A percentile compares a stretch with the other conserved stretches of the same genome.
These are phyloP conservation scores for Tetrapisispora phaffii DNA, from an alignment of 805 yeast genomes.

Conservation along the genomic window DNA sequence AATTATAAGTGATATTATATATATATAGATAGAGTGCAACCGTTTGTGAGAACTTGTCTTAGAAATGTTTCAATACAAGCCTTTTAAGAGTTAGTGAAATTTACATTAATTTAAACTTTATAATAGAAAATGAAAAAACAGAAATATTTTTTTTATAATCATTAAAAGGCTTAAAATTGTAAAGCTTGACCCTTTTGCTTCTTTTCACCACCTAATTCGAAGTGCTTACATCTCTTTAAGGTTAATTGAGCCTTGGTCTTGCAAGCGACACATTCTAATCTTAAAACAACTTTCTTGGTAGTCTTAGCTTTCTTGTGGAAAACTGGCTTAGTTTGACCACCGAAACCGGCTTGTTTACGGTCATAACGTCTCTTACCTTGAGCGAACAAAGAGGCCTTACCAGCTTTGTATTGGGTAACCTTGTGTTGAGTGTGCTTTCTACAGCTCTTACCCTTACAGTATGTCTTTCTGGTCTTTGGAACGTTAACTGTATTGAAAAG, in stretches of 20 bases:
- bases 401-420: constrained; percentile 99
- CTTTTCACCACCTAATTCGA: constrained; percentile 99
- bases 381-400: constrained; percentile 98
- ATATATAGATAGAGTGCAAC: constrained; percentile 5
- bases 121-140: background rate
- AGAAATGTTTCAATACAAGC: background rate
- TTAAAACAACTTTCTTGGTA: constrained; percentile 98
- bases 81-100: background rate
- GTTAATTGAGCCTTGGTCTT: constrained; percentile 97
- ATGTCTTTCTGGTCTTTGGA: constrained; percentile 99
- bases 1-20: background rate
- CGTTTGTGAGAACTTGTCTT: constrained; percentile 1
- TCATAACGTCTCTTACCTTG: constrained; percentile 99
- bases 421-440: constrained; percentile 99
- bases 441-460: constrained; percentile 99
- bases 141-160: background rate
- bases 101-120: background rate
- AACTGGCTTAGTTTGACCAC: constrained; percentile 99
- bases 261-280: constrained; percentile 97
- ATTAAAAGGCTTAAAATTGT: constrained; percentile 68
- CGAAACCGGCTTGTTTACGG: constrained; percentile 99
- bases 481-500: constrained; percentile 71
- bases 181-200: constrained; percentile 99
- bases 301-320: constrained; percentile 99
- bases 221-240: constrained; percentile 99